Conservation (phyloP, 2,329 filamentous ascomycete species). For the Thermothelomyces thermophilus region DNA sequence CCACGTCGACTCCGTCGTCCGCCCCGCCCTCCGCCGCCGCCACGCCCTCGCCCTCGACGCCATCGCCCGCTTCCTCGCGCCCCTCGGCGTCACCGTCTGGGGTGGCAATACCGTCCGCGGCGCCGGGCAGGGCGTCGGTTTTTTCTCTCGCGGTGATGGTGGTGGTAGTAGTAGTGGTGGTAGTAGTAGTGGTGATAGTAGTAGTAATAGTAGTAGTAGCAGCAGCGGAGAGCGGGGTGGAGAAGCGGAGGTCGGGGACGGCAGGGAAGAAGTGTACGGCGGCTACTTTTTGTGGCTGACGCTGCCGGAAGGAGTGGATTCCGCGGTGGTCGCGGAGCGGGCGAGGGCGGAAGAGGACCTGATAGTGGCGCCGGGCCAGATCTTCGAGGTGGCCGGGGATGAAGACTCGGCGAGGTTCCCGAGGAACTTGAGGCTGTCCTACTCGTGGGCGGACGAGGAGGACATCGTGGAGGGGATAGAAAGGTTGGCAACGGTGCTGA, state of each 20-base stretch:
- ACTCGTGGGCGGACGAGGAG: slow-evolving; percentile 64
- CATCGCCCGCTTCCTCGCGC: slow-evolving; percentile 52
- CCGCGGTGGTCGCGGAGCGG: slow-evolving; percentile 47
- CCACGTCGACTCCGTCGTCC: slow-evolving; percentile 37
- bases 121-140: slow-evolving; percentile 10
- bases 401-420: slow-evolving; percentile 49
- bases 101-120: slow-evolving; percentile 1
- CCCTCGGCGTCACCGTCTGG: slow-evolving; percentile 49
- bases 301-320: slow-evolving; percentile 49
- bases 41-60: slow-evolving; percentile 49
- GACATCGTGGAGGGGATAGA: slow-evolving; percentile 60
- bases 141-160: background rate
- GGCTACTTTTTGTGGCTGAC: slow-evolving; percentile 84
- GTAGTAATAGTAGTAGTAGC: background rate
- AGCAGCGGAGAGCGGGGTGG: background rate
- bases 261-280: slow-evolving; percentile 50
- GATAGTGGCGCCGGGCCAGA: slow-evolving; percentile 58
- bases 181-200: no score
- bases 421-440: slow-evolving; percentile 58
- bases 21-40: slow-evolving; percentile 41
- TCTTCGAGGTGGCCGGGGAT: slow-evolving; percentile 63
- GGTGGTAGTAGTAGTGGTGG: no score
- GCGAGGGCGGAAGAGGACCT: slow-evolving; percentile 59
- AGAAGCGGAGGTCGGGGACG: slow-evolving; percentile 30
- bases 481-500: slow-evolving; percentile 31